phyloP scores from a whole-genome alignment of 176 grass and related monocot species.

The Ensete glaucum region DNA sequence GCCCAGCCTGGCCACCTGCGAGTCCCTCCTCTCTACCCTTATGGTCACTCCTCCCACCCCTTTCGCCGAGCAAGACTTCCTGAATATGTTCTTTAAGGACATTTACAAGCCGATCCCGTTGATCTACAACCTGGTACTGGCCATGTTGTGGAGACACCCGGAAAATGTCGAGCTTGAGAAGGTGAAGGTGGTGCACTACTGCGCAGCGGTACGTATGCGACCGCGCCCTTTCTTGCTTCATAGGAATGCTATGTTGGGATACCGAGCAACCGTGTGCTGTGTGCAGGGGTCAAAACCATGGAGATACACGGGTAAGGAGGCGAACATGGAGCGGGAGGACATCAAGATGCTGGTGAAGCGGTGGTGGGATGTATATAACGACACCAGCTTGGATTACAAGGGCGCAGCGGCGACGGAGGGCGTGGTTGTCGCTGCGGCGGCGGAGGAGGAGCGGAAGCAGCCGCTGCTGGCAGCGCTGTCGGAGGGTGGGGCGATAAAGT shows the following conservation, averaged over 20 bases:
- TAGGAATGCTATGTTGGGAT: too few relatives aligned
- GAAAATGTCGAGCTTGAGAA: conserved; percentile 46
- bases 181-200: conserved; percentile 90
- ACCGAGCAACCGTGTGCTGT: neutral
- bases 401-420: neutral
- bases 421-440: neutral
- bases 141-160: conserved; percentile 83
- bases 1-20: conserved; percentile 36
- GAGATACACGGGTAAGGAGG: conserved; percentile 62
- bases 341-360: conserved; percentile 50
- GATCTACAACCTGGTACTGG: conserved; percentile 67
- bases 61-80: conserved; percentile 78
- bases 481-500: conserved; percentile 18
- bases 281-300: conserved; percentile 67
- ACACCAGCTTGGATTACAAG: conserved; percentile 47
- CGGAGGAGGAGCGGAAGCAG: neutral
- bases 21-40: conserved; percentile 31
- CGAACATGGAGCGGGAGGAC: conserved; percentile 68
- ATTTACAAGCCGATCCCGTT: conserved; percentile 43
- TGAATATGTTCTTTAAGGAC: conserved; percentile 72
- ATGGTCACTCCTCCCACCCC: conserved; percentile 36
- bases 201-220: conserved; percentile 40
- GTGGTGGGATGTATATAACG: conserved; percentile 59
- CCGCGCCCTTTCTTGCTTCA: neutral
- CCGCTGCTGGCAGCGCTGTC: conserved; percentile 21